phyloP scores from a whole-genome alignment of 441 rosid genomes.

The Erysimum pusillum region DNA sequence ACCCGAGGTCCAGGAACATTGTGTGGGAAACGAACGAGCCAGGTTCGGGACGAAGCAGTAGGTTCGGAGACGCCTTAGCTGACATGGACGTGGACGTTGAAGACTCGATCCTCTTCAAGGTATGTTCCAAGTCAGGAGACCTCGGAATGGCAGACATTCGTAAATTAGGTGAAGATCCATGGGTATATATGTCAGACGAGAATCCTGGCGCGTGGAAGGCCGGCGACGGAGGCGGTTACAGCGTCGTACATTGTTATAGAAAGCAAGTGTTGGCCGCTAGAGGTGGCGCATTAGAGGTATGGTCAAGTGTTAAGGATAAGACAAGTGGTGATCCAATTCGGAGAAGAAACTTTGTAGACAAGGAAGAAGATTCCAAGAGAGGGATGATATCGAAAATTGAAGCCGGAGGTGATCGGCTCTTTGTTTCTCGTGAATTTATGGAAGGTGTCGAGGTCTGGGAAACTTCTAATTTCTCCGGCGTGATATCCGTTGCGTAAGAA shows the following conservation, averaged over 20 bases:
- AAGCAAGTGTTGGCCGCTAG: conserved; percentile 82
- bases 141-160: conserved; percentile 88
- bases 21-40: conserved; percentile 97
- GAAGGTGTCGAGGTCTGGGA: conserved; percentile 97
- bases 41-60: conserved; percentile 88
- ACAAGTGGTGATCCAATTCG: conserved; percentile 33
- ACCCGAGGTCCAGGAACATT: conserved; percentile 64
- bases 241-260: conserved; percentile 71
- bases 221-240: conserved; percentile 49
- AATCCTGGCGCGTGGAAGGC: conserved; percentile 61
- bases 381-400: conserved; percentile 73
- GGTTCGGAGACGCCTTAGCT: conserved; percentile 89
- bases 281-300: conserved; percentile 81
- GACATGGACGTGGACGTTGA: conserved; percentile 78
- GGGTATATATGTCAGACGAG: conserved; percentile 79
- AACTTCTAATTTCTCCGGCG: conserved; percentile 57
- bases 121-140: conserved; percentile 92
- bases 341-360: conserved; percentile 82
- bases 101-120: conserved; percentile 63
- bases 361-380: conserved; percentile 66
- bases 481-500: conserved; percentile 37
- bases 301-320: conserved; percentile 64
- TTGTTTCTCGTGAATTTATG: conserved; percentile 70
- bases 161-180: conserved; percentile 82
- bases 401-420: conserved; percentile 87